Conservation (phyloP, 2,329 filamentous ascomycete genomes). For the Aurifilum marmelostoma region DNA sequence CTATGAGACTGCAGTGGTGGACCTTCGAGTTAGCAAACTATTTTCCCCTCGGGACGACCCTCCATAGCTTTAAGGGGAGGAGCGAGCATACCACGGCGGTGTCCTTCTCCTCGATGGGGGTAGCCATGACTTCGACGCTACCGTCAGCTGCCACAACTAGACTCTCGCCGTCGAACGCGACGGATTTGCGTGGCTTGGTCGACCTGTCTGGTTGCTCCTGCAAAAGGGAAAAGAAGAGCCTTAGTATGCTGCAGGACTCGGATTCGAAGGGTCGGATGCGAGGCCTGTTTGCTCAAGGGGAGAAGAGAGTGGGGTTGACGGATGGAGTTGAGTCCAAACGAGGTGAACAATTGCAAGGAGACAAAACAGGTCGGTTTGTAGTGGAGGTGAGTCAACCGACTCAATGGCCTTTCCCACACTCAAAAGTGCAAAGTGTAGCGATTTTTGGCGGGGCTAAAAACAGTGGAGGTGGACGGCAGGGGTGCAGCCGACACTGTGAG, state of each 20-base stretch:
- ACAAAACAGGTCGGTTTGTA: conserved; percentile 22
- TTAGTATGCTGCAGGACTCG: conserved; percentile 21
- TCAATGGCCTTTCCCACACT: conserved; percentile 14
- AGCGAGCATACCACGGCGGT: conserved; percentile 60
- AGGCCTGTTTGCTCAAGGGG: conserved; percentile 18
- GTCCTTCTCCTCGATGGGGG: conserved; percentile 73
- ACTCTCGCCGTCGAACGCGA: conserved; percentile 88
- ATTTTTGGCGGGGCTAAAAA: conserved; percentile 28
- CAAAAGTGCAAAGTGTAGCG: conserved; percentile 24
- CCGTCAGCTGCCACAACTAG: conserved; percentile 90
- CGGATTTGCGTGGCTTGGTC: conserved; percentile 84
- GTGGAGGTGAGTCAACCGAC: conserved; percentile 24
- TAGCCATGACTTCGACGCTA: conserved; percentile 75
- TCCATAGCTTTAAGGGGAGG: neutral
- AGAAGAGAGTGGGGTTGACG: neutral
- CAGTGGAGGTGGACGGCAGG: conserved; percentile 6
- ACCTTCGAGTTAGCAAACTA: conserved; percentile 16
- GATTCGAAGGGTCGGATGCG: neutral
- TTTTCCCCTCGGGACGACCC: neutral
- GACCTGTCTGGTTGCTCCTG: conserved; percentile 43
- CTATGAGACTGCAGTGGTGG: conserved; percentile 25
- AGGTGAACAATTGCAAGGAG: conserved; percentile 18
- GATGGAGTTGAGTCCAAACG: conserved; percentile 15
- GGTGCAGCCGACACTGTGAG: neutral
- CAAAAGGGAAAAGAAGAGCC: conserved; percentile 30